Conservation (phyloP, 2,329 filamentous ascomycete species). For the Fusarium ambrosium region DNA sequence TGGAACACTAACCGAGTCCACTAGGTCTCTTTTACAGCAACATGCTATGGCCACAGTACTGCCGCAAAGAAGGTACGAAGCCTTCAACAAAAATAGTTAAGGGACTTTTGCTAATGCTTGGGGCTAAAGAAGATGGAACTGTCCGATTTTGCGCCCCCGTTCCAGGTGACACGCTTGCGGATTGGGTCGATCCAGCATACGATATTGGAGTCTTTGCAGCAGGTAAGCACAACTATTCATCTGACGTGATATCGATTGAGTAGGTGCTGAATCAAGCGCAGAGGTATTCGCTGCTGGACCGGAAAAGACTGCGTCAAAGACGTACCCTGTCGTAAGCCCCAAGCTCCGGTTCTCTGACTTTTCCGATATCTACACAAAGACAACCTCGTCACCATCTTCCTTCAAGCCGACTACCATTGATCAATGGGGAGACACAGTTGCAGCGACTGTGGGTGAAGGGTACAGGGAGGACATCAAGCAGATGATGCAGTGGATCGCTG, state of each 20-base stretch:
- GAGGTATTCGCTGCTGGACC: conserved; percentile 20
- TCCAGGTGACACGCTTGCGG: background rate
- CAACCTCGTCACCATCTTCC: background rate
- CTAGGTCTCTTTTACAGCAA: conserved; percentile 32
- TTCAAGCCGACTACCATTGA: background rate
- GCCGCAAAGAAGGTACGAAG: background rate
- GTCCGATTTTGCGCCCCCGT: conserved; percentile 32
- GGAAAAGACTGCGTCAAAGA: conserved; percentile 27
- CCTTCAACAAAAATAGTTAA: accelerated
- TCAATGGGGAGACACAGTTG: conserved; percentile 1
- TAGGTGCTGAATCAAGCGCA: background rate
- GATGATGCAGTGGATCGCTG: conserved; percentile 39
- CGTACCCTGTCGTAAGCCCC: conserved; percentile 26
- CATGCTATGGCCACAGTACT: conserved; percentile 31
- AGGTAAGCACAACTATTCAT: background rate
- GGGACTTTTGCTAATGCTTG: background rate
- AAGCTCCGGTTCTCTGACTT: conserved; percentile 21
- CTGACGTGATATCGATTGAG: background rate
- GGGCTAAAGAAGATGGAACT: conserved; percentile 17
- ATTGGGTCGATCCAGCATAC: conserved; percentile 30
- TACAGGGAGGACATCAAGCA: conserved; percentile 30
- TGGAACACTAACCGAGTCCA: no score
- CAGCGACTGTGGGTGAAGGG: conserved; percentile 17
- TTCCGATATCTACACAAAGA: conserved; percentile 16
- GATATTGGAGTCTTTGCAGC: background rate